phyloP scores from a whole-genome alignment of 306 rosid genomes.

The Crataegus laevigata region DNA sequence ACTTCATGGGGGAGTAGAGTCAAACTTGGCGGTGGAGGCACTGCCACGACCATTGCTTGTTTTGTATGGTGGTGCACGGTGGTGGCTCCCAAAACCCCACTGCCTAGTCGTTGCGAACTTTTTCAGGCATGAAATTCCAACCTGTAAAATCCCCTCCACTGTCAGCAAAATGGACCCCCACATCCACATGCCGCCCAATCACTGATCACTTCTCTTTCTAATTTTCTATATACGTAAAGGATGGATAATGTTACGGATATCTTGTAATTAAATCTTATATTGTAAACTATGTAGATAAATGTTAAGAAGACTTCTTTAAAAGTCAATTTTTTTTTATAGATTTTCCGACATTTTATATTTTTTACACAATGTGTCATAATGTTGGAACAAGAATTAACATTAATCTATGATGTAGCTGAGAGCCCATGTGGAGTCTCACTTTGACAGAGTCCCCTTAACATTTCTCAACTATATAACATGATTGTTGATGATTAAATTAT shows the following conservation, averaged over 20 bases:
- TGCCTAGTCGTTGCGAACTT: not conserved
- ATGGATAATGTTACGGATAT: too few species aligned
- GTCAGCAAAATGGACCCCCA: conserved; percentile 9
- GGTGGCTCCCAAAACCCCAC: not conserved
- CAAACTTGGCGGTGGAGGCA: conserved; percentile 25
- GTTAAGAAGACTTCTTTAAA: rapidly evolving
- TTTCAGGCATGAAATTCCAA: not conserved
- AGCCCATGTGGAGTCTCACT: too few species aligned
- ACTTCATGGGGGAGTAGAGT: conserved; percentile 2
- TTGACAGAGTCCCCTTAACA: too few species aligned
- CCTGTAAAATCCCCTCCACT: too few species aligned
- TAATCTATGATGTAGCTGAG: rapidly evolving
- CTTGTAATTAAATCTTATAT: too few species aligned
- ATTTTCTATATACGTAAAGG: not conserved
- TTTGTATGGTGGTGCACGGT: not conserved
- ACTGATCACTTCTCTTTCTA: not conserved
- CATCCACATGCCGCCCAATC: conserved; percentile 17
- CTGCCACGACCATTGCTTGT: not conserved
- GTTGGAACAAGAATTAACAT: too few species aligned
- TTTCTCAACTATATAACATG: too few species aligned
- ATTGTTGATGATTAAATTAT: too few species aligned
- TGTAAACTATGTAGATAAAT: too few species aligned
- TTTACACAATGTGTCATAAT: too few species aligned
- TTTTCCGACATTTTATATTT: too few species aligned
- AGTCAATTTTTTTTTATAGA: rapidly evolving